These are phyloP conservation scores for Acorus calamus DNA, from an alignment of 106 monocot genomes.

Conservation along the genomic window DNA sequence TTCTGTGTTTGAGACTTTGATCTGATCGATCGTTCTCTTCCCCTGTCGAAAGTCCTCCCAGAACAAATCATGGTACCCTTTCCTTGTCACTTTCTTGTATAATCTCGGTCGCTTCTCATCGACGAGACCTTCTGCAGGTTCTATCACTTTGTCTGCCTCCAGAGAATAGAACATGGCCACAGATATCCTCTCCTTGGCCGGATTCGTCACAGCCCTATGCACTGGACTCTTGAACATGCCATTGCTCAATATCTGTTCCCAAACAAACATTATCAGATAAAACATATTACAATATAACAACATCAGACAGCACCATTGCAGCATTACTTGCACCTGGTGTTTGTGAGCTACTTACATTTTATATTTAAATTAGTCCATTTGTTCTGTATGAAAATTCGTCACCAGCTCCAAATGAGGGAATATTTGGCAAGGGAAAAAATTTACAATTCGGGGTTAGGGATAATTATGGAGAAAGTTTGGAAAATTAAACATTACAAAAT, in stretches of 20 bases:
- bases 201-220: conserved; percentile 6
- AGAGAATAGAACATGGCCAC: background rate
- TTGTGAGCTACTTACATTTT: too few relatives aligned
- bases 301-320: too few relatives aligned
- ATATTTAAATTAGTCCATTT: too few relatives aligned
- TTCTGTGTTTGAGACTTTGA: background rate
- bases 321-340: too few relatives aligned
- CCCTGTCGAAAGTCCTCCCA: background rate
- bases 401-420: too few relatives aligned
- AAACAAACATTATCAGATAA: too few relatives aligned
- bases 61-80: conserved; percentile 1
- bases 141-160: conserved; percentile 1
- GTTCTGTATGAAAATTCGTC: too few relatives aligned
- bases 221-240: background rate
- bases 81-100: conserved; percentile 6
- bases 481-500: too few relatives aligned
- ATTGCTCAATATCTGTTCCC: conserved; percentile 13
- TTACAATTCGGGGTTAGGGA: too few relatives aligned
- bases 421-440: too few relatives aligned
- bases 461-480: too few relatives aligned
- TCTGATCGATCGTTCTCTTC: conserved; percentile 2
- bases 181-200: conserved; percentile 5
- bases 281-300: too few relatives aligned
- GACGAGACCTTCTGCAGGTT: background rate
- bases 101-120: conserved; percentile 6